phyloP scores from a whole-genome alignment of 805 yeast genomes.

The Wickerhamomyces bisporus region DNA sequence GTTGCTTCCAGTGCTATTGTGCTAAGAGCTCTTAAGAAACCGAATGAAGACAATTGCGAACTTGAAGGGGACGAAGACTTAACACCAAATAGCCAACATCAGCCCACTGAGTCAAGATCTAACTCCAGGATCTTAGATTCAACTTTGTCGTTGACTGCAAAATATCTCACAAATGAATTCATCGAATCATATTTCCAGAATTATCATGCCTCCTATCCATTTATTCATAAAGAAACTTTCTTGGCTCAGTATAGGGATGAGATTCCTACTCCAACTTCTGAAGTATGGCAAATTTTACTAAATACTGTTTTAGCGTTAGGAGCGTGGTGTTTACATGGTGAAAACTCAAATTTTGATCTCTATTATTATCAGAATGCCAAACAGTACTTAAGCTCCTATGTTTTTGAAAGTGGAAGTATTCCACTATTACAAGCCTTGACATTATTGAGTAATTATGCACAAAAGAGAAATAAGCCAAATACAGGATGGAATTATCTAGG shows the following conservation, averaged over 20 bases:
- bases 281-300: constrained; percentile 48
- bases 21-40: constrained; percentile 40
- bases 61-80: not conserved
- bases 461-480: constrained; percentile 60
- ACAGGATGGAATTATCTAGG: constrained; percentile 68
- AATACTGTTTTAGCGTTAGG: constrained; percentile 63
- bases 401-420: constrained; percentile 57
- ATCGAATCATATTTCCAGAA: constrained; percentile 49
- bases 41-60: constrained; percentile 20
- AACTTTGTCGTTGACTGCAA: constrained; percentile 23
- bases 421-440: constrained; percentile 49
- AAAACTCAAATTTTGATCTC: constrained; percentile 44
- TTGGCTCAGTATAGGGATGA: constrained; percentile 40
- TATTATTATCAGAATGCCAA: constrained; percentile 53
- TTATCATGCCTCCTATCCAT: constrained; percentile 60
- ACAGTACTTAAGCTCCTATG: constrained; percentile 35
- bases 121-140: constrained; percentile 21
- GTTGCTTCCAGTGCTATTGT: constrained; percentile 56
- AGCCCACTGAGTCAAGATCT: constrained; percentile 17
- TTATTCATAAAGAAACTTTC: constrained; percentile 51
- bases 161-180: constrained; percentile 29
- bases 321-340: constrained; percentile 60
- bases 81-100: not conserved
- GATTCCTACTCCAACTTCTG: constrained; percentile 35
- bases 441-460: constrained; percentile 54